Base-by-base conservation (phyloP, 306 rosid genomes). In the Mucuna pruriens region DNA sequence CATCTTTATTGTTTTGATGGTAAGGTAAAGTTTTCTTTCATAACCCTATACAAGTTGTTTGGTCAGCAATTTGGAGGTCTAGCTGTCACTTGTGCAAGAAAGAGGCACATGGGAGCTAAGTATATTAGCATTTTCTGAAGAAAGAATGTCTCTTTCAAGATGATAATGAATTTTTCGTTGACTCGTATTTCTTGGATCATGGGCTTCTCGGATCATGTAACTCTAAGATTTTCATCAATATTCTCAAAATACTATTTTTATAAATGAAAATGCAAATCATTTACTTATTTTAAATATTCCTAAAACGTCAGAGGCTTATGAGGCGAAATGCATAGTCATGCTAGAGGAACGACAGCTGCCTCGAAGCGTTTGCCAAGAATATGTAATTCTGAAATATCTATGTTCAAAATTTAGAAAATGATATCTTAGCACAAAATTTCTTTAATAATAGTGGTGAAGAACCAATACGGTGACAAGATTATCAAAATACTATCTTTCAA, bases 181-280 rank as follows among this genome's bases (percentile, higher is more conserved):
- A 87, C 90, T 84, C 83, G 54, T 15, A 87, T 88, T 86, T 89
- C 92, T 89, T 80, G 96, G 97, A 92, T 92, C 97, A 86, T 88
- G 98, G 87, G 92, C 89, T 84, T 86, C 94, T 94, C 51, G 92
- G 93, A 92, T 90, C 94, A 51, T 60, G 84, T 7, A 62, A 82
- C 66, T 63, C 58, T 51, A 29, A 70, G 48, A 83, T 68, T 82
- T 77, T 83, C 68, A 73, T 82, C 36, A 49, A 49, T n/a, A 19
- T 64, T 51, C 48, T 40, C 19, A 57, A 42, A 52, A 2, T 80
- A 64, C n/a, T 7, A 11, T 0, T 22, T 58, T 13, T 17, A 52
- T 79, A 29, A 20, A 74, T 54, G 2, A 20, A 79, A 44, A 54
- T 29, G 75, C 31, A 77, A 83, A 52, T 38, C 4, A 68, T 39